Percentiles rank a stretch among this genome's conserved stretches.
Evolutionary conservation across 2,329 filamentous ascomycete genomes (phyloP).

Genomic region (Tolypocladium sp.): DNA sequence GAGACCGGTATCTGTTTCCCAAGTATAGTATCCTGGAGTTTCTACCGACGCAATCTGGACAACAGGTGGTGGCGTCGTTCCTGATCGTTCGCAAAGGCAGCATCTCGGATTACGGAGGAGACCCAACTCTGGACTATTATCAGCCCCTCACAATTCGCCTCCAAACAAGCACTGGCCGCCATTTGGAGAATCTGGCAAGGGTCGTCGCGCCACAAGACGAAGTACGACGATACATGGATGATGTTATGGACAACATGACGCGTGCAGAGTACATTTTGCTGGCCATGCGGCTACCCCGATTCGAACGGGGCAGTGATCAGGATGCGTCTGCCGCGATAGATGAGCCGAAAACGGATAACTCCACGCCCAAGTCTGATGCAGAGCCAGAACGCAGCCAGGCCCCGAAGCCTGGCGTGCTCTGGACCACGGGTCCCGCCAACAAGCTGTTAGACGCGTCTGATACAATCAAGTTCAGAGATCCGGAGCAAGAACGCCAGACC

Average conservation of each 20-base stretch:
- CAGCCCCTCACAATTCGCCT: constrained; percentile 62
- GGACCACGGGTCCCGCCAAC: constrained; percentile 15
- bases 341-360: constrained; percentile 19
- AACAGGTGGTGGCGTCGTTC: constrained; percentile 64
- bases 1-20: constrained; percentile 71
- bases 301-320: constrained; percentile 18
- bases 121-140: constrained; percentile 61
- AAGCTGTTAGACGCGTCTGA: constrained; percentile 6
- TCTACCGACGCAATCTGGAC: constrained; percentile 37
- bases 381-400: constrained; percentile 12
- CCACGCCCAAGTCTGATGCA: constrained; percentile 19
- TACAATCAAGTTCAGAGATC: constrained; percentile 18
- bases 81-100: constrained; percentile 66
- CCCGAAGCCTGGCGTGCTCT: constrained; percentile 23
- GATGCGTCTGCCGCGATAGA: constrained; percentile 14
- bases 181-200: constrained; percentile 50
- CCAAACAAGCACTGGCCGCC: constrained; percentile 41
- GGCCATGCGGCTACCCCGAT: constrained; percentile 54
- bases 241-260: constrained; percentile 61
- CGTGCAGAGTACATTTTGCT: constrained; percentile 58
- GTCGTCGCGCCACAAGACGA: constrained; percentile 56
- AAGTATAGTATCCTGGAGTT: constrained; percentile 70
- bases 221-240: constrained; percentile 58
- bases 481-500: constrained; percentile 23
- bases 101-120: constrained; percentile 54